Conservation (phyloP, 1,284 basidiomycete species). For the Megacollybia platyphylla region DNA sequence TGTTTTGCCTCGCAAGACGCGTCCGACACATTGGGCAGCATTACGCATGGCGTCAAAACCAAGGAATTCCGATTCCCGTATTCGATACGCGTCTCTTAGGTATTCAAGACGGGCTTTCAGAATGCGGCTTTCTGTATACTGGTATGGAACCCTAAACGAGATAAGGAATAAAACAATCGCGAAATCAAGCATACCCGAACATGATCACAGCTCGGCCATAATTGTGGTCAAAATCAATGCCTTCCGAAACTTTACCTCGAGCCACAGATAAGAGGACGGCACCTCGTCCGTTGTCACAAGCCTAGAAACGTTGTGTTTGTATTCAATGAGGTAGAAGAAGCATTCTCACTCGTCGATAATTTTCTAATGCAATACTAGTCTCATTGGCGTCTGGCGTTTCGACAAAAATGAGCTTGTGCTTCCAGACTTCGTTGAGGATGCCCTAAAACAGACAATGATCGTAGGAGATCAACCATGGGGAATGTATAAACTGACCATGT, state of each 20-base stretch:
- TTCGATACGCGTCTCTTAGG: slow-evolving; percentile 94
- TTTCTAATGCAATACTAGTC: slow-evolving; percentile 95
- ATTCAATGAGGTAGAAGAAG: background rate
- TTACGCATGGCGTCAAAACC: slow-evolving; percentile 99
- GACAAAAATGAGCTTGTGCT: slow-evolving; percentile 98
- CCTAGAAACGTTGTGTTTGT: slow-evolving; percentile 30
- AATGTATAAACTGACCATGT: slow-evolving; percentile 64
- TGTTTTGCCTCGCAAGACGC: slow-evolving; percentile 95
- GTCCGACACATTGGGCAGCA: slow-evolving; percentile 97
- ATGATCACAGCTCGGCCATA: slow-evolving; percentile 99
- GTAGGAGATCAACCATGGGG: background rate
- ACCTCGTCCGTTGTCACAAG: slow-evolving; percentile 97
- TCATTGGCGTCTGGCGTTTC: slow-evolving; percentile 99
- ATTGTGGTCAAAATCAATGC: slow-evolving; percentile 99
- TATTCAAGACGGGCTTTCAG: slow-evolving; percentile 96
- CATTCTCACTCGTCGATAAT: slow-evolving; percentile 76
- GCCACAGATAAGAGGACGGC: slow-evolving; percentile 96
- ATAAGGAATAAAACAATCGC: slow-evolving; percentile 6
- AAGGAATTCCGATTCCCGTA: slow-evolving; percentile 96
- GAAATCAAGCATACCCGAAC: slow-evolving; percentile 68
- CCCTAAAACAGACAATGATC: slow-evolving; percentile 40
- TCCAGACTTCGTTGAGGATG: slow-evolving; percentile 98
- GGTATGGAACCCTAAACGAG: slow-evolving; percentile 75
- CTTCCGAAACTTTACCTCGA: slow-evolving; percentile 98
- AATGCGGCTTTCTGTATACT: slow-evolving; percentile 98